A percentile compares a stretch with the other conserved stretches of the same genome.
Conservation (phyloP, 441 rosid species). For the Viola pubescens region DNA sequence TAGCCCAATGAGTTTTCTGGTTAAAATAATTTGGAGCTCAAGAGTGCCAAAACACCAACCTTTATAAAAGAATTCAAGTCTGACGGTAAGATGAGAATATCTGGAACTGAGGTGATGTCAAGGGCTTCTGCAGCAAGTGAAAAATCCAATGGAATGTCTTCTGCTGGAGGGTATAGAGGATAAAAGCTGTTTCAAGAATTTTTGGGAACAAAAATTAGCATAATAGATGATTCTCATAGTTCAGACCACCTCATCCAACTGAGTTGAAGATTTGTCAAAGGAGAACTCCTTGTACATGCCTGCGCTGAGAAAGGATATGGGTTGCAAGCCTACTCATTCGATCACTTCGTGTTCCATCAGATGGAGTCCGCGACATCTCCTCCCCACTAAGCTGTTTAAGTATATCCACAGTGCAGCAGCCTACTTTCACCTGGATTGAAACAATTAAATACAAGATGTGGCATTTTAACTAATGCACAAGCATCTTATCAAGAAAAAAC, state of each 20-base stretch:
- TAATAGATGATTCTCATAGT: not conserved
- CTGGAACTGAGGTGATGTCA: constrained; percentile 47
- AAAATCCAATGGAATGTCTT: constrained; percentile 70
- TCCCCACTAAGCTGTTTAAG: constrained; percentile 87
- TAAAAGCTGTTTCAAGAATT: constrained; percentile 55
- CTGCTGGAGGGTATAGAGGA: constrained; percentile 86
- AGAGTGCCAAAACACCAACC: constrained; percentile 32
- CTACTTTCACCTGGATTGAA: constrained; percentile 70
- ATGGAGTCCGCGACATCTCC: constrained; percentile 66
- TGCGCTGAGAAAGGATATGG: constrained; percentile 69
- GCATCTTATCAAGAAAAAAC: not conserved
- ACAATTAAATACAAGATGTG: constrained; percentile 8
- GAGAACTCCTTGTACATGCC: constrained; percentile 34
- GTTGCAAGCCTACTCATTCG: constrained; percentile 78
- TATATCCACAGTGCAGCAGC: constrained; percentile 86
- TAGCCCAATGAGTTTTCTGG: too few species aligned
- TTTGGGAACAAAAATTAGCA: constrained; percentile 7
- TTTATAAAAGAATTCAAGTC: constrained; percentile 79
- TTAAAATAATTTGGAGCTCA: not conserved
- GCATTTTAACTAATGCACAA: not conserved
- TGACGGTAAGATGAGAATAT: constrained; percentile 80
- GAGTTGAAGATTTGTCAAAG: constrained; percentile 4
- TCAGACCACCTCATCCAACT: constrained; percentile 1
- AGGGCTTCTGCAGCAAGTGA: constrained; percentile 74
- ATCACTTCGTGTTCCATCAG: constrained; percentile 53